Evolutionary conservation across 352 stramenopile genomes (phyloP).

Genomic region (Globisporangium paroecandrum): DNA sequence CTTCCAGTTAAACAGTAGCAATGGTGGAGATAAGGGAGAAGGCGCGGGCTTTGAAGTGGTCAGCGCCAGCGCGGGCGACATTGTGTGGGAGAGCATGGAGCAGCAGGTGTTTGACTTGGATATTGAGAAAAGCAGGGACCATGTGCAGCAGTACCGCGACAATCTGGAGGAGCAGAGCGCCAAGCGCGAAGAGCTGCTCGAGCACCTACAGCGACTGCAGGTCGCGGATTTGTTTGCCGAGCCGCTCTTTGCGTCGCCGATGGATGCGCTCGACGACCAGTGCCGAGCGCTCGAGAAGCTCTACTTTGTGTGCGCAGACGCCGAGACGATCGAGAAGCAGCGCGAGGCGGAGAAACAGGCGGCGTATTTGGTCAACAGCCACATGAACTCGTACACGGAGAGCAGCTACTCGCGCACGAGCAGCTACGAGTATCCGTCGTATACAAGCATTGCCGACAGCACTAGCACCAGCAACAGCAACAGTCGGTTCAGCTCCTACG

Average conservation of each 20-base stretch:
- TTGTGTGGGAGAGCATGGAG: conserved; percentile 73
- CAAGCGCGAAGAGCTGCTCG: conserved; percentile 60
- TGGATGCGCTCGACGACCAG: conserved; percentile 44
- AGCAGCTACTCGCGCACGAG: conserved; percentile 1
- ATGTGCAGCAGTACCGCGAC: conserved; percentile 76
- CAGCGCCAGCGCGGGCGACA: conserved; percentile 32
- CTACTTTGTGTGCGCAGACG: conserved; percentile 51
- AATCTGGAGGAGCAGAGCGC: conserved; percentile 63
- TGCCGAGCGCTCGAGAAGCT: conserved; percentile 44
- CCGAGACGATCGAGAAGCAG: conserved; percentile 48
- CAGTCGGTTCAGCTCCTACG: not conserved
- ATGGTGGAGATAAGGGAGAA: conserved; percentile 15
- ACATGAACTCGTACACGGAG: conserved; percentile 6
- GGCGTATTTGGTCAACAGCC: conserved; percentile 28
- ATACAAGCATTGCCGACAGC: not conserved
- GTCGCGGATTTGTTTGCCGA: conserved; percentile 50
- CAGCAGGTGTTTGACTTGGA: conserved; percentile 80
- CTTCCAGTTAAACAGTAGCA: conserved; percentile 21
- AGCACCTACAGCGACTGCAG: conserved; percentile 41
- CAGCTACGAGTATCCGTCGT: conserved; percentile 11
- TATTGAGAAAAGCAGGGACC: conserved; percentile 57
- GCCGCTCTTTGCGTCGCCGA: conserved; percentile 20
- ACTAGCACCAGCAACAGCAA: not conserved
- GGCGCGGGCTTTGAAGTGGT: conserved; percentile 21
- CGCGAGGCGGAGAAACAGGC: conserved; percentile 47